These are phyloP conservation scores for Pseudopithomyces chartarum DNA, from an alignment of 2,329 filamentous ascomycete species.

Conservation along the genomic window DNA sequence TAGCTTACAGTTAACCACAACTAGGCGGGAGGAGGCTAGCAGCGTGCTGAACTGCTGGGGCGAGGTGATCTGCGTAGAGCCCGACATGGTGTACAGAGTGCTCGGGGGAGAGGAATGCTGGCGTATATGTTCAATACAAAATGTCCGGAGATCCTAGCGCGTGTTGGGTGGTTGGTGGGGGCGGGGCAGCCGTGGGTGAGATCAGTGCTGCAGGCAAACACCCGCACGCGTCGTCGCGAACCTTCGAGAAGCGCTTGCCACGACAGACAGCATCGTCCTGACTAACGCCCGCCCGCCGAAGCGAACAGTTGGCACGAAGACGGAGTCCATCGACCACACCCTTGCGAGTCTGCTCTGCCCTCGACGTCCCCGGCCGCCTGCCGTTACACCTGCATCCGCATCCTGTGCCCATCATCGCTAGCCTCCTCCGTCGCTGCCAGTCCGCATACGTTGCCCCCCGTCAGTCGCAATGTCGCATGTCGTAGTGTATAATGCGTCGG, in stretches of 20 bases:
- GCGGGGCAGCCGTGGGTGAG: conserved; percentile 13
- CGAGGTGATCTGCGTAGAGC: conserved; percentile 50
- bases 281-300: not conserved
- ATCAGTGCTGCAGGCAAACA: conserved; percentile 13
- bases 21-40: conserved; percentile 76
- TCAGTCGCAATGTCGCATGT: conserved; percentile 81
- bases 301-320: not conserved
- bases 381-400: conserved; percentile 31
- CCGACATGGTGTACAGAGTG: conserved; percentile 46
- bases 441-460: conserved; percentile 33
- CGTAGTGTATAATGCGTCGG: conserved; percentile 80
- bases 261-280: not conserved
- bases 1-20: conserved; percentile 85
- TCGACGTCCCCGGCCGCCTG: conserved; percentile 20
- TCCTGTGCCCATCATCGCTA: conserved; percentile 33
- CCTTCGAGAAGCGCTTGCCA: conserved; percentile 29
- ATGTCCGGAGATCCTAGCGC: conserved; percentile 6
- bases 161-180: conserved; percentile 18
- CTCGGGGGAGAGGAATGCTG: conserved; percentile 15
- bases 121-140: conserved; percentile 1
- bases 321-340: no score
- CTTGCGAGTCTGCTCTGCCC: no score
- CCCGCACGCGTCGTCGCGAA: conserved; percentile 21
- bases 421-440: conserved; percentile 30
- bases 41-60: conserved; percentile 53